Evolutionary conservation across 2,329 filamentous ascomycete species (phyloP).

Genomic region (Aspergillus tanneri): DNA sequence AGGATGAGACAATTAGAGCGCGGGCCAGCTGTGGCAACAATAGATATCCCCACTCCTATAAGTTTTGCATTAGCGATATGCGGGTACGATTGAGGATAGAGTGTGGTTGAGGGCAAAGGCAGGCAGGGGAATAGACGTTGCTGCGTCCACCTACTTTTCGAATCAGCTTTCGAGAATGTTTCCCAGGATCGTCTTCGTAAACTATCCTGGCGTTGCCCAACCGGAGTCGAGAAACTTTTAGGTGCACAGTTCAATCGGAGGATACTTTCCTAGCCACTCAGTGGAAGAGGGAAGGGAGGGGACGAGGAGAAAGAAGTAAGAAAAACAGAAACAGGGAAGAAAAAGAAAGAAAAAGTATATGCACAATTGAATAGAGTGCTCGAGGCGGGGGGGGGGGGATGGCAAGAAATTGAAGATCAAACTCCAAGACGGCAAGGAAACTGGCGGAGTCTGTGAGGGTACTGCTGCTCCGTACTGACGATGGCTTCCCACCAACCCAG

Average conservation of each 20-base stretch:
- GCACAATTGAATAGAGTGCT: conserved; percentile 3
- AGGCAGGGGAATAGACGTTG: too few relatives aligned
- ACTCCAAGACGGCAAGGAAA: conserved; percentile 4
- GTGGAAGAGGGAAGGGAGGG: background rate
- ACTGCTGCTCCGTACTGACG: conserved; percentile 5
- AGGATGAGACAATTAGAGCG: background rate
- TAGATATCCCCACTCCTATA: background rate
- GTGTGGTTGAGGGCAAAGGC: too few relatives aligned
- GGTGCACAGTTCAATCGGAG: background rate
- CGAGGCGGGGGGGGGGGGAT: conserved; percentile 7
- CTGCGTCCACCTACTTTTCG: too few relatives aligned
- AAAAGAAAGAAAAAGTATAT: background rate
- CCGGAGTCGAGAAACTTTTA: background rate
- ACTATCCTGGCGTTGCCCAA: too few relatives aligned
- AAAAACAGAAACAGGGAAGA: background rate
- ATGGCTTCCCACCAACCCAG: conserved; percentile 10
- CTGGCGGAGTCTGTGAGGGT: conserved; percentile 3
- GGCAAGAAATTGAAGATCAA: conserved; percentile 3
- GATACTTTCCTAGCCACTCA: background rate
- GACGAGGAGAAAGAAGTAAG: background rate
- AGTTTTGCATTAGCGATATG: background rate
- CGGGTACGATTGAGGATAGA: too few relatives aligned
- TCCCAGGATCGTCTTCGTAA: too few relatives aligned
- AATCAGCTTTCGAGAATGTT: too few relatives aligned
- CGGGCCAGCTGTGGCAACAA: conserved; percentile 8